These are phyloP conservation scores for Penicillium cosmopolitanum DNA, from an alignment of 495 filamentous ascomycete genomes.

Conservation along the genomic window DNA sequence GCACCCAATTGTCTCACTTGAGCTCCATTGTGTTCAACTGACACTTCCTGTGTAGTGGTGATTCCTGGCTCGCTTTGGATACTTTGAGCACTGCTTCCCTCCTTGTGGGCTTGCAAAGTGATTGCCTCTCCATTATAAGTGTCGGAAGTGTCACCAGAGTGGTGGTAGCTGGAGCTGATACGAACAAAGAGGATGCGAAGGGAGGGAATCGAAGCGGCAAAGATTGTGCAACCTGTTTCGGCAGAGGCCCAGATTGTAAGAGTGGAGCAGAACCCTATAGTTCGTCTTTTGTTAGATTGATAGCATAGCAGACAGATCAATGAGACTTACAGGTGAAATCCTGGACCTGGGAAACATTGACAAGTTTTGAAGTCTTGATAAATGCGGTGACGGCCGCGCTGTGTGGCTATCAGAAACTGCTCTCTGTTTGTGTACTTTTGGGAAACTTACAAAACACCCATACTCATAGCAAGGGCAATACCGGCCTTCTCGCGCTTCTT, in stretches of 20 bases:
- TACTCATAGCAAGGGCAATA: conserved; percentile 29
- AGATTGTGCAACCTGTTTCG: conserved; percentile 26
- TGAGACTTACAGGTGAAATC: conserved; percentile 27
- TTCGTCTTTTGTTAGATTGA: not conserved
- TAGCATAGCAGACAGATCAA: not conserved
- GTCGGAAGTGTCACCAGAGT: conserved; percentile 2
- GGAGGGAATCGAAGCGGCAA: conserved; percentile 26
- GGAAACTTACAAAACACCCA: conserved; percentile 27
- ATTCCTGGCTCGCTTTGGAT: not conserved
- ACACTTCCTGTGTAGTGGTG: not conserved
- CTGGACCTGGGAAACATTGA: conserved; percentile 19
- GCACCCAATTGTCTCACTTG: not conserved
- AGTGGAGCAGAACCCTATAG: conserved; percentile 14
- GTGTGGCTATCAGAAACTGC: not conserved
- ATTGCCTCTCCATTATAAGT: conserved; percentile 2
- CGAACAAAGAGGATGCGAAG: conserved; percentile 20
- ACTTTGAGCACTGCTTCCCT: not conserved
- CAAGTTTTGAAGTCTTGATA: conserved; percentile 26
- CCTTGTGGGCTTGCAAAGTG: conserved; percentile 2
- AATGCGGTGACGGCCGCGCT: conserved; percentile 26
- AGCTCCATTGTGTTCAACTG: not conserved
- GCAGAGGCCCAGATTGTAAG: conserved; percentile 28
- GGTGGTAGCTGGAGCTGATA: conserved; percentile 21
- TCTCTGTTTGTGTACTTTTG: not conserved
- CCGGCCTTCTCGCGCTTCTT: conserved; percentile 25